Base-by-base conservation (phyloP, 2,329 filamentous ascomycete genomes). In the Fusarium sp. region DNA sequence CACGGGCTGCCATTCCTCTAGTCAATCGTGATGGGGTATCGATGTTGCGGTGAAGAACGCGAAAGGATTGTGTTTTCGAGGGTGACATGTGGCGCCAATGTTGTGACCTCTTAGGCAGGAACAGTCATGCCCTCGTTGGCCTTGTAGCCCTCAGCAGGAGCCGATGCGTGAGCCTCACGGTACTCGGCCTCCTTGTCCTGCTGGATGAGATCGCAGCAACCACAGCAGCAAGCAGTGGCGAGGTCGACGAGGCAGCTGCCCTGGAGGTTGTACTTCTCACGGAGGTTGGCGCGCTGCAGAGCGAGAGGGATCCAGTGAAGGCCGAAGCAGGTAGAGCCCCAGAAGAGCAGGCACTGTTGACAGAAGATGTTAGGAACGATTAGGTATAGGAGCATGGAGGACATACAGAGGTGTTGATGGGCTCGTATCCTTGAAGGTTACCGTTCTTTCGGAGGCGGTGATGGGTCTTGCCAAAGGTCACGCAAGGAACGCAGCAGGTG, bases 381-480 rank as follows among this genome's bases (percentile, higher is more conserved):
- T 8, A 14, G 3, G 6, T 14, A 3, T 8, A 8, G 22, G 5
- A 3, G 15, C 2, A 24, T 20, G 3, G 3, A 18, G 17, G 14
- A 51, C 48, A 14, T 51, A 87, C 85, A 39, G 83, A 83, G 18
- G 83, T 85, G 79, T 87, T 87, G 75, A 86, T 78, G 38, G 83
- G 81, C 80, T 86, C 83, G 39, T 85, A 87, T 20, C 84, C 85
- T 24, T 82, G 70, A 13, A 87, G 81, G 62, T 78, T 81, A 41
- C 76, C 80, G 32, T 82, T 80, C 78, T 84, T 84, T 66, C 79
- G 80, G 17, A 86, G 75, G 26, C 85, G 83, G 71, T 87, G 85
- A 62, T 86, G 78, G 6, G 84, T 86, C 82, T 85, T 85, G 78
- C 85, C 85, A 55, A 86, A 87, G 39, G 84, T 86, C 38, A 87